These are phyloP conservation scores for Monosporozyma aerobia DNA, from an alignment of 805 yeast species.

Conservation along the genomic window DNA sequence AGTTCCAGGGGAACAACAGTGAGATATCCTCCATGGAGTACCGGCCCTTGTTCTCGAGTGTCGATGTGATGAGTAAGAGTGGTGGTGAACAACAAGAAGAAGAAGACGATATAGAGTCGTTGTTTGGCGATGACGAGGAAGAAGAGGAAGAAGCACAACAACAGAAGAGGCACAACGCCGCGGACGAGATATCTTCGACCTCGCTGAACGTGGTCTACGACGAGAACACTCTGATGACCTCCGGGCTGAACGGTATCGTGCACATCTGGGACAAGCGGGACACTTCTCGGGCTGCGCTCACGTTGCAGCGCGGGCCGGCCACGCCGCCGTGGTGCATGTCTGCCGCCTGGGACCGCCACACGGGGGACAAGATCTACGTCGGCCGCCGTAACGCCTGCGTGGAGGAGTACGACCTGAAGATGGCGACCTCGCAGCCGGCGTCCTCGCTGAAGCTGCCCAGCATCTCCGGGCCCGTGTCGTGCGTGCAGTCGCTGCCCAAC, in stretches of 20 bases:
- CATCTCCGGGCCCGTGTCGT: constrained; percentile 85
- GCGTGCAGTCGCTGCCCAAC: constrained; percentile 72
- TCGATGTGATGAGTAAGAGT: constrained; percentile 28
- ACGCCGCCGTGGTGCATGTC: constrained; percentile 94
- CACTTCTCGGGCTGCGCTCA: constrained; percentile 33
- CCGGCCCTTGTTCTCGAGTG: constrained; percentile 47
- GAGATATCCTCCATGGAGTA: constrained; percentile 72
- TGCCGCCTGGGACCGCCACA: constrained; percentile 60
- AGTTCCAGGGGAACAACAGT: constrained; percentile 54
- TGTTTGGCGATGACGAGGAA: constrained; percentile 52
- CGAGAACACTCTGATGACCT: constrained; percentile 57
- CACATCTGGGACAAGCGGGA: constrained; percentile 75
- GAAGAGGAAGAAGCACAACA: constrained; percentile 8
- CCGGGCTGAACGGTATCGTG: constrained; percentile 75
- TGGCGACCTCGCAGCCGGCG: constrained; percentile 42
- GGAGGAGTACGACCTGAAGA: constrained; percentile 61
- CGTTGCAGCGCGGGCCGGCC: constrained; percentile 45
- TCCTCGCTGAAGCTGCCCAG: constrained; percentile 66
- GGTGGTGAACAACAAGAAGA: constrained; percentile 14
- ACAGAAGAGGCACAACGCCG: too few species aligned
- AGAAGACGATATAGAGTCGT: constrained; percentile 44
- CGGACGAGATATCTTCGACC: constrained; percentile 19
- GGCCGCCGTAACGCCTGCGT: constrained; percentile 88
- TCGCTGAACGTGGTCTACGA: constrained; percentile 27
- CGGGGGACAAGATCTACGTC: constrained; percentile 64